A percentile compares a stretch with the other conserved stretches of the same genome.
Evolutionary conservation across 495 filamentous ascomycete species (phyloP).

Genomic region (Penicillium bialowiezense): DNA sequence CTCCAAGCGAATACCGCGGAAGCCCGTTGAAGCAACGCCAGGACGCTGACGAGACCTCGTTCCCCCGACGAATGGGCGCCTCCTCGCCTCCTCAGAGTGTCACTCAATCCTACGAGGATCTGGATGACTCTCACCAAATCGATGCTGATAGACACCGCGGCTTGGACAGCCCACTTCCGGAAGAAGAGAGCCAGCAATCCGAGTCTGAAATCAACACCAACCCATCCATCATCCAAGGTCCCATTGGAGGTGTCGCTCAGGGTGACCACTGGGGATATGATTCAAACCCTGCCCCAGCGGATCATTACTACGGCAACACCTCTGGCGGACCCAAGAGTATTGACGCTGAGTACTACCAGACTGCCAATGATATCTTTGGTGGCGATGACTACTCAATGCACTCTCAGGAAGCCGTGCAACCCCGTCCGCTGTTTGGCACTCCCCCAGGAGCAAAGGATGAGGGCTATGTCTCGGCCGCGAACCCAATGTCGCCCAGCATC

Average conservation of each 20-base stretch:
- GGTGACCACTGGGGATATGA: conserved; percentile 54
- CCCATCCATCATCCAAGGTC: conserved; percentile 71
- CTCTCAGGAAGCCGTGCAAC: conserved; percentile 27
- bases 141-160: conserved; percentile 60
- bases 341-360: conserved; percentile 38
- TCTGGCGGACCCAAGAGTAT: conserved; percentile 37
- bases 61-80: conserved; percentile 46
- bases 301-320: conserved; percentile 42
- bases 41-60: conserved; percentile 44
- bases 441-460: conserved; percentile 65
- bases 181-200: conserved; percentile 54
- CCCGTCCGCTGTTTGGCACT: conserved; percentile 37
- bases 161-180: conserved; percentile 50
- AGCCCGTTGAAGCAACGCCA: conserved; percentile 47
- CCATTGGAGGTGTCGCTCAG: conserved; percentile 52
- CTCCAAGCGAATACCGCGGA: conserved; percentile 24
- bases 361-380: conserved; percentile 37
- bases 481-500: conserved; percentile 56
- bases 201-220: conserved; percentile 74
- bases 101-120: conserved; percentile 59
- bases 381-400: conserved; percentile 35
- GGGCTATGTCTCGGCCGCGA: conserved; percentile 85
- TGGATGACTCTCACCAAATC: conserved; percentile 50
- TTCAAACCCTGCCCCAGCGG: conserved; percentile 44
- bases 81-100: conserved; percentile 77